A percentile compares a stretch with the other conserved stretches of the same genome.
phyloP scores from a whole-genome alignment of 176 grass and related monocot species.

The Oryza australiensis region DNA sequence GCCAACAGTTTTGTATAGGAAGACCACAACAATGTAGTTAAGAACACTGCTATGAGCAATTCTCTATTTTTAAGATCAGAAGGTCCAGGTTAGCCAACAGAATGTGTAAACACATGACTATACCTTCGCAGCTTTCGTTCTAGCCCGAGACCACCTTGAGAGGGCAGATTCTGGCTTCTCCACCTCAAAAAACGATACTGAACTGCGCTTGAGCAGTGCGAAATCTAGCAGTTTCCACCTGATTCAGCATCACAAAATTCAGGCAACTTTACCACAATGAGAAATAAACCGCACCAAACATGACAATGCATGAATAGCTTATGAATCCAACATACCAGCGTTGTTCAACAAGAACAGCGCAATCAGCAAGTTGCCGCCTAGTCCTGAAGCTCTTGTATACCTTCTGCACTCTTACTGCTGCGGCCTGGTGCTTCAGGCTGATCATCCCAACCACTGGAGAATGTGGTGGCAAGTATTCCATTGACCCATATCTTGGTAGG shows the following conservation, averaged over 20 bases:
- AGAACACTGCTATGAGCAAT: background rate
- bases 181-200: conserved; percentile 82
- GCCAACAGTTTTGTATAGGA: background rate
- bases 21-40: background rate
- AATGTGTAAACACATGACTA: conserved; percentile 3
- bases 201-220: conserved; percentile 74
- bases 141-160: conserved; percentile 83
- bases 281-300: background rate
- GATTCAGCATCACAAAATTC: conserved; percentile 16
- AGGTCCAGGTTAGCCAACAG: background rate
- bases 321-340: conserved; percentile 59
- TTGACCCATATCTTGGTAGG: conserved; percentile 38
- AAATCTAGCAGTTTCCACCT: conserved; percentile 96
- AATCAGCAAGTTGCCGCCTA: conserved; percentile 85
- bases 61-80: conserved; percentile 6
- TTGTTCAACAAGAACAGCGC: conserved; percentile 88
- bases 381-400: conserved; percentile 91
- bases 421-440: conserved; percentile 62
- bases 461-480: conserved; percentile 42
- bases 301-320: background rate
- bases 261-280: background rate
- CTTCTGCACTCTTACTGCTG: conserved; percentile 82
- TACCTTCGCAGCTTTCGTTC: conserved; percentile 86
- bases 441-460: conserved; percentile 45
- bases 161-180: conserved; percentile 68